Evolutionary conservation across 345 rosid genomes (phyloP).

Genomic region (Noccaea caerulescens): DNA sequence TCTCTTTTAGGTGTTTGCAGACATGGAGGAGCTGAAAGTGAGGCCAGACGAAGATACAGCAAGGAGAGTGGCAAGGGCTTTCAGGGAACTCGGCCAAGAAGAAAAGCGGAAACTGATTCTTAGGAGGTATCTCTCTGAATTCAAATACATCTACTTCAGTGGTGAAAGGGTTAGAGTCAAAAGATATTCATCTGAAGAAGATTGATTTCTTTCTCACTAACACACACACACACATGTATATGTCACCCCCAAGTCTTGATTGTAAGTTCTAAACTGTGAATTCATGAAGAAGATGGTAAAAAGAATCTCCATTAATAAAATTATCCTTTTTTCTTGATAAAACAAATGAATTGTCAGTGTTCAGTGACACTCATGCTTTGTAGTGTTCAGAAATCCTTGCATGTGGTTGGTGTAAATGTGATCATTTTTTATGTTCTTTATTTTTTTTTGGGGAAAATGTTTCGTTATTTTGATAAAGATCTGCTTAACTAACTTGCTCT

Average conservation of each 20-base stretch:
- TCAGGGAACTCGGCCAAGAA: constrained; percentile 62
- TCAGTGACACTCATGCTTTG: constrained; percentile 29
- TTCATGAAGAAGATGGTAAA: constrained; percentile 24
- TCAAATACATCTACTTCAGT: constrained; percentile 79
- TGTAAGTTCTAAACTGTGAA: constrained; percentile 10
- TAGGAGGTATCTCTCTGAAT: constrained; percentile 58
- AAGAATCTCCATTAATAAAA: constrained; percentile 11
- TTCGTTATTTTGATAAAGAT: constrained; percentile 22
- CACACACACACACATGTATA: constrained; percentile 20
- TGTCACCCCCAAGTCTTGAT: constrained; percentile 13
- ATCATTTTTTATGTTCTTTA: constrained; percentile 16
- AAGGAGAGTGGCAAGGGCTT: constrained; percentile 66
- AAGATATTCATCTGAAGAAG: constrained; percentile 53
- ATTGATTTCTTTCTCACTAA: constrained; percentile 30
- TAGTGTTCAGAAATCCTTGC: constrained; percentile 33
- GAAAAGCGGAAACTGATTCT: constrained; percentile 63
- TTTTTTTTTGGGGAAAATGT: background rate
- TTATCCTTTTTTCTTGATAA: constrained; percentile 17
- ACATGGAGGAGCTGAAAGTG: constrained; percentile 89
- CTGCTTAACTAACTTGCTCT: constrained; percentile 35
- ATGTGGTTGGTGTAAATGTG: constrained; percentile 40
- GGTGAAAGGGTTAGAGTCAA: constrained; percentile 79
- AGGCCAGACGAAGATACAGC: constrained; percentile 80
- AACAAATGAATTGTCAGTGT: constrained; percentile 21
- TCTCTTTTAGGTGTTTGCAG: constrained; percentile 71